phyloP scores from a whole-genome alignment of 306 rosid genomes.

The Amphicarpaea edgeworthii region DNA sequence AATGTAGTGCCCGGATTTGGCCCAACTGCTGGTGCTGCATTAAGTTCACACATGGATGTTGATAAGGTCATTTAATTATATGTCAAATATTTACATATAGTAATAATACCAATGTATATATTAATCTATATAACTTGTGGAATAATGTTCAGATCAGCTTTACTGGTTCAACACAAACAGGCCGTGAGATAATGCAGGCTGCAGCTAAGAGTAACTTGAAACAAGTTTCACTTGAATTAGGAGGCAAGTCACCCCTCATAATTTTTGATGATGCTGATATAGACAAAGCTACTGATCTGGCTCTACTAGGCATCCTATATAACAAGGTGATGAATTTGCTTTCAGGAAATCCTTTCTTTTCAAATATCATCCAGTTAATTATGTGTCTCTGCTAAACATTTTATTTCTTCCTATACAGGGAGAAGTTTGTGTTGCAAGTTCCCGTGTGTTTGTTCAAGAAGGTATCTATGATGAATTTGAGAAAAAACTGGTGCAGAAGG shows the following conservation, averaged over 20 bases:
- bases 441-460: slow-evolving; percentile 85
- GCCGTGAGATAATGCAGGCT: slow-evolving; percentile 75
- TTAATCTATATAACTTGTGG: no score
- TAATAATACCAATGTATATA: neutral
- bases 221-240: slow-evolving; percentile 75
- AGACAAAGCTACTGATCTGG: slow-evolving; percentile 70
- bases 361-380: neutral
- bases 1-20: slow-evolving; percentile 83
- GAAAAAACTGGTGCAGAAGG: slow-evolving; percentile 64
- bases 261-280: slow-evolving; percentile 87
- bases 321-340: slow-evolving; percentile 69
- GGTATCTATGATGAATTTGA: slow-evolving; percentile 78
- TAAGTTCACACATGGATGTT: slow-evolving; percentile 79
- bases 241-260: slow-evolving; percentile 87
- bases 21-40: slow-evolving; percentile 76
- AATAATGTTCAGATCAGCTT: slow-evolving; percentile 62
- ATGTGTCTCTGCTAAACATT: neutral
- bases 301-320: slow-evolving; percentile 61
- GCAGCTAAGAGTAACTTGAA: slow-evolving; percentile 84
- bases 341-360: neutral
- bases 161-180: slow-evolving; percentile 81
- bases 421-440: slow-evolving; percentile 73
- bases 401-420: slow-evolving; percentile 56
- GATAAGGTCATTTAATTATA: slow-evolving; percentile 55
- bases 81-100: neutral